Evolutionary conservation across 2,329 filamentous ascomycete species (phyloP).

Genomic region (Neofusicoccum laricinum): DNA sequence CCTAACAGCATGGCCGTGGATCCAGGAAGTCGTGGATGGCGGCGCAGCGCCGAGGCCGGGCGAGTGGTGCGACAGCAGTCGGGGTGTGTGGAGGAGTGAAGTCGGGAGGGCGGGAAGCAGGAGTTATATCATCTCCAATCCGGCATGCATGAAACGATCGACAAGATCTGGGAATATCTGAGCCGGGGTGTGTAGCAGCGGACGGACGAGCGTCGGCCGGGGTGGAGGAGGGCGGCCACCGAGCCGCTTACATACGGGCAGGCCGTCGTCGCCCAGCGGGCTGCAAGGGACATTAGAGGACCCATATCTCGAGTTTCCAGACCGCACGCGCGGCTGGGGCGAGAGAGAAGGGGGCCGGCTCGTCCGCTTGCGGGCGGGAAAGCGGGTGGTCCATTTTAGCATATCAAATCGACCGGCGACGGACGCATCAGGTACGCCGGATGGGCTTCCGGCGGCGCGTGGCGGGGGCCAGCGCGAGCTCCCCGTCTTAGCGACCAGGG

Average conservation of each 20-base stretch:
- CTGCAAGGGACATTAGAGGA: not conserved
- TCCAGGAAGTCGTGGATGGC: not conserved
- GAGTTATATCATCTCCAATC: not conserved
- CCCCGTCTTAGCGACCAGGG: not conserved
- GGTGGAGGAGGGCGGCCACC: no score
- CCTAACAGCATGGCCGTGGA: not conserved
- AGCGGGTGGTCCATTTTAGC: not conserved
- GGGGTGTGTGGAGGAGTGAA: no score
- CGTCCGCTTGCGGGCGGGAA: not conserved
- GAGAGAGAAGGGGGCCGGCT: not conserved
- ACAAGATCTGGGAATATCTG: not conserved
- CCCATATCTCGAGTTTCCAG: not conserved
- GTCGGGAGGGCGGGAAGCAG: not conserved
- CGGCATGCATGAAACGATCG: constrained; percentile 2
- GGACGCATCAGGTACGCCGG: not conserved
- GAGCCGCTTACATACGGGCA: no score
- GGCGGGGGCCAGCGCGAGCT: not conserved
- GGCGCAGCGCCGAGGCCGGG: no score
- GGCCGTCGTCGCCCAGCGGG: not conserved
- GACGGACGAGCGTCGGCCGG: no score
- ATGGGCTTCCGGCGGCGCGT: not conserved
- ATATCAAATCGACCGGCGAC: not conserved
- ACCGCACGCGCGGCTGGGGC: not conserved
- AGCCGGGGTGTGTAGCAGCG: not conserved
- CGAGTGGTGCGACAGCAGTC: not conserved